These are phyloP conservation scores for Anastatica hierochuntica DNA, from an alignment of 345 rosid species.

Conservation along the genomic window DNA sequence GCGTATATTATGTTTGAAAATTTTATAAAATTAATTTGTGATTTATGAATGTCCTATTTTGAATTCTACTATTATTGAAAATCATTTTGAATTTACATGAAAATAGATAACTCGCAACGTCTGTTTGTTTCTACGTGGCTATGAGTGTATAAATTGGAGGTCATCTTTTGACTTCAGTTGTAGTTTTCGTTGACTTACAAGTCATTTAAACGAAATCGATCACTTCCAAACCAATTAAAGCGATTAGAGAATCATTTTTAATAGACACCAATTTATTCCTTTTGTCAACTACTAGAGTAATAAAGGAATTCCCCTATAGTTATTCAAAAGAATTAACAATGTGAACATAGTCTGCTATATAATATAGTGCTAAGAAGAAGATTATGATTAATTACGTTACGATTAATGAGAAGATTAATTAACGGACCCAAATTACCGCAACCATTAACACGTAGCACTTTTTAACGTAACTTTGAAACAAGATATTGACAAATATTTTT, in stretches of 20 bases:
- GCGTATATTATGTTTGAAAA: too few species aligned
- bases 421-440: too few species aligned
- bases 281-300: not conserved
- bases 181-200: slow-evolving; percentile 17
- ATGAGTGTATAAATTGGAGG: slow-evolving; percentile 4
- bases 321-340: slow-evolving; percentile 8
- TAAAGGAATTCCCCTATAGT: too few species aligned
- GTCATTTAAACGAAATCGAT: slow-evolving; percentile 21
- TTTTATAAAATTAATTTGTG: too few species aligned
- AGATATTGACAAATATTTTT: not conserved
- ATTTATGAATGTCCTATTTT: too few species aligned
- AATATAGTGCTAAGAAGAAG: slow-evolving; percentile 1
- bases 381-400: too few species aligned
- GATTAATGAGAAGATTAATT: too few species aligned
- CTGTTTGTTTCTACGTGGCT: slow-evolving; percentile 7
- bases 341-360: slow-evolving; percentile 9
- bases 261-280: slow-evolving; percentile 3
- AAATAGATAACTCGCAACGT: not conserved
- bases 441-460: slow-evolving; percentile 6
- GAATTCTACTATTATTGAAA: not conserved
- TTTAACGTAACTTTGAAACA: slow-evolving; percentile 13
- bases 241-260: slow-evolving; percentile 1
- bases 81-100: not conserved
- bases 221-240: slow-evolving; percentile 24
- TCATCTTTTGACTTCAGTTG: slow-evolving; percentile 14